phyloP scores from a whole-genome alignment of 805 yeast species.

The Zygosaccharomyces kombuchaensis region DNA sequence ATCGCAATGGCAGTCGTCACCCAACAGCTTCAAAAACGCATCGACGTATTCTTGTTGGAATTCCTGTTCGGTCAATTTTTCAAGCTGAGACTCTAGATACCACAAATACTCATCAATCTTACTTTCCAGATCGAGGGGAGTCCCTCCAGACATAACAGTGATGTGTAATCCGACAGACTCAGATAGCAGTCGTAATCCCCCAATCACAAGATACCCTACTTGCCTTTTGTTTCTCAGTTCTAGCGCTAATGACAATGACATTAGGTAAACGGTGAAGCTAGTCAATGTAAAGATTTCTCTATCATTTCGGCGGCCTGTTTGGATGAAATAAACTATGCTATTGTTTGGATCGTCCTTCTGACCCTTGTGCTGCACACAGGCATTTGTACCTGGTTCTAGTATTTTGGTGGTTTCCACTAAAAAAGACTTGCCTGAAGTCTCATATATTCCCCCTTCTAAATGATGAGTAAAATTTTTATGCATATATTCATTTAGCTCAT shows the following conservation, averaged over 20 bases:
- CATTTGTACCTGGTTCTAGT: conserved; percentile 38
- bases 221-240: conserved; percentile 53
- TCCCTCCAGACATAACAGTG: conserved; percentile 49
- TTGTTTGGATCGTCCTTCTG: conserved; percentile 47
- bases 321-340: conserved; percentile 50
- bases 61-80: conserved; percentile 31
- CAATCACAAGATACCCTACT: conserved; percentile 58
- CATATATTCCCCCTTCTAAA: conserved; percentile 11
- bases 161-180: conserved; percentile 56
- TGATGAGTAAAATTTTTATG: conserved; percentile 31
- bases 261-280: conserved; percentile 42
- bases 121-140: conserved; percentile 39
- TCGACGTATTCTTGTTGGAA: conserved; percentile 37
- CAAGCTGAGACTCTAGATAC: conserved; percentile 38
- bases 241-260: conserved; percentile 41
- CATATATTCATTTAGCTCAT: conserved; percentile 25
- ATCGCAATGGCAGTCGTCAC: conserved; percentile 9
- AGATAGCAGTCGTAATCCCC: conserved; percentile 50
- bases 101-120: conserved; percentile 47
- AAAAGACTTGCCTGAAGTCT: background rate
- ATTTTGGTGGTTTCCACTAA: conserved; percentile 31
- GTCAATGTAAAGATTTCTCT: conserved; percentile 38
- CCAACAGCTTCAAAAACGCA: conserved; percentile 36
- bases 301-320: conserved; percentile 48
- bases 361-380: conserved; percentile 33